phyloP scores from a whole-genome alignment of 768 basidiomycete species.

The Boletellus ananiceps region DNA sequence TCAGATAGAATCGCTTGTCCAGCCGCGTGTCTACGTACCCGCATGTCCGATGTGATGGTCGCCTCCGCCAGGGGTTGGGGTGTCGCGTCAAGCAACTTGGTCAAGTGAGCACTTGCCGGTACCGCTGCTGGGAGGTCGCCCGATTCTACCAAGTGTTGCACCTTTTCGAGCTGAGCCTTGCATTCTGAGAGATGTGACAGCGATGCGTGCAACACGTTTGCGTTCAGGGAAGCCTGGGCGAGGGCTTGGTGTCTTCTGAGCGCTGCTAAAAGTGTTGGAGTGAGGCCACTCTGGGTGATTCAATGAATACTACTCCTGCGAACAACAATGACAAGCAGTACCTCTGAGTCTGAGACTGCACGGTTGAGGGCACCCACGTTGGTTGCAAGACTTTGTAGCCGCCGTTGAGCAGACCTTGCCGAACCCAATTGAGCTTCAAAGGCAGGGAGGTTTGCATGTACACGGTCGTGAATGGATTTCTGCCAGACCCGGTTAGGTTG shows the following conservation, averaged over 20 bases:
- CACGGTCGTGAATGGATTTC: constrained; percentile 68
- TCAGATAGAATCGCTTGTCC: not conserved
- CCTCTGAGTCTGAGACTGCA: constrained; percentile 56
- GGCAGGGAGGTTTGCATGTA: constrained; percentile 55
- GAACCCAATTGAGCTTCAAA: constrained; percentile 63
- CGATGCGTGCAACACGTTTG: constrained; percentile 45
- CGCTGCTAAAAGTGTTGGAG: constrained; percentile 51
- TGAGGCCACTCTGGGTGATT: constrained; percentile 55
- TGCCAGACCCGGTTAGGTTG: constrained; percentile 30
- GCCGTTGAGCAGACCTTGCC: constrained; percentile 60
- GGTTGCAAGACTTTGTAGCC: constrained; percentile 44
- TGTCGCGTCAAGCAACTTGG: constrained; percentile 40
- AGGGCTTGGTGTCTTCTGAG: constrained; percentile 59
- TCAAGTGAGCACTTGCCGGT: constrained; percentile 37
- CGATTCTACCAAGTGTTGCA: constrained; percentile 44
- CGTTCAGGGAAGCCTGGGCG: constrained; percentile 58
- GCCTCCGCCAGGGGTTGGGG: constrained; percentile 51
- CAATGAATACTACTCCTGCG: constrained; percentile 8
- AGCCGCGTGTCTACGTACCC: constrained; percentile 40
- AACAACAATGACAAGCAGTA: constrained; percentile 27
- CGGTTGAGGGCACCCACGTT: constrained; percentile 51
- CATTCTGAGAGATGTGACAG: constrained; percentile 55
- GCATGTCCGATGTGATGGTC: constrained; percentile 50
- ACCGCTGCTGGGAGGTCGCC: constrained; percentile 68
- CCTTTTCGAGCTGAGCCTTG: constrained; percentile 39